Evolutionary conservation across 1,139 yeast genomes (phyloP), one percentile per base, ranked within the genome.

Genomic region (Candida buenavistaensis): DNA sequence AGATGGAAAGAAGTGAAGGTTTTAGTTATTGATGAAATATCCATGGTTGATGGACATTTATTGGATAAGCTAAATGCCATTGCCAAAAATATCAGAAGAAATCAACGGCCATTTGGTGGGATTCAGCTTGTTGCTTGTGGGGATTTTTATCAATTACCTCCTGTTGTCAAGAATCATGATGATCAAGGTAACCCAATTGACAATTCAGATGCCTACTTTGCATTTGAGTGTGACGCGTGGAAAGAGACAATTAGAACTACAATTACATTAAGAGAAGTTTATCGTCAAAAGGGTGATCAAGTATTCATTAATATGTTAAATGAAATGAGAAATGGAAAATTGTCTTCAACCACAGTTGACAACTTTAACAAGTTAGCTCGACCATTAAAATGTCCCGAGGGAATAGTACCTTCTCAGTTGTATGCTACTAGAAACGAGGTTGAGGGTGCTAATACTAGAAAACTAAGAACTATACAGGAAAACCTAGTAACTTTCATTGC

Each of bases 91-190:
- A 40, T 88, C 5, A 62, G 88, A 26, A 66, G 64, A 23, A 70
- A 58, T 38, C 55, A 55, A 6, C 35, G 40, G 26, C 95, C 96
- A 0, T 89, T 89, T 66, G 97, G 97, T 11, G 97, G 96, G 0
- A 83, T 89, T 24, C 97, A 89, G 50, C 50, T 89, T 8, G 76
- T 89, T 23, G 74, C 86, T 28, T 83, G 94, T 55, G 97, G 97
- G 3, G 97, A 89, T 58, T 88, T 89, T 57, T 89, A 81, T 56
- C 97, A 89, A 55, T 64, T 89, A 27, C 97, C 97, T 0, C 97
- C 97, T 0, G 95, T 89, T 2, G 56, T 54, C 39, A 64, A 51
- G 44, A 50, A 50, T 14, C 40, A 48, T 6, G 38, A 43, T 30
- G 44, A 47, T 14, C 64, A 56, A 23, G 63, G 63, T 2, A 47